phyloP scores from a whole-genome alignment of 208 protist species.

The Trypanosoma caninum region DNA sequence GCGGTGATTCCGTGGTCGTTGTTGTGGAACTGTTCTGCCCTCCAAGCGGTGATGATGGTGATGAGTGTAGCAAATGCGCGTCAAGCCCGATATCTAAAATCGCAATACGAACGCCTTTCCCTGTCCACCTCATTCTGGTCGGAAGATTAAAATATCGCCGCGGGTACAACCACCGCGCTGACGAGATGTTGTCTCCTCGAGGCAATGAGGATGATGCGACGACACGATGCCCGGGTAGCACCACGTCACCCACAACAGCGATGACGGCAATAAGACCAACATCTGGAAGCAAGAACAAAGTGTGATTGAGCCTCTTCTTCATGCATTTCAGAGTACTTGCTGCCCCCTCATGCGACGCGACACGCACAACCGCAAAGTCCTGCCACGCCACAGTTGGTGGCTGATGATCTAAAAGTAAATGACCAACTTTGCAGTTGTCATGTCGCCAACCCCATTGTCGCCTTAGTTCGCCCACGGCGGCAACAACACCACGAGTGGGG shows the following conservation, averaged over 20 bases:
- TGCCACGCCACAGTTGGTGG: constrained; percentile 3
- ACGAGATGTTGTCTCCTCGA: background rate
- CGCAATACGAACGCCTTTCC: constrained; percentile 50
- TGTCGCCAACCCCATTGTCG: background rate
- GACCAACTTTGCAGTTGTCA: background rate
- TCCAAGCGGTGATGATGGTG: background rate
- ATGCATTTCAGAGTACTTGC: background rate
- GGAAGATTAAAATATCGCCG: constrained; percentile 18
- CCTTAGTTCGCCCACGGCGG: background rate
- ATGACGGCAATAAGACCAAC: constrained; percentile 14
- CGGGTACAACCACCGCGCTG: constrained; percentile 9
- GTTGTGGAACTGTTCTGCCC: background rate
- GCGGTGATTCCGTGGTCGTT: background rate
- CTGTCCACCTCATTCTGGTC: constrained; percentile 22
- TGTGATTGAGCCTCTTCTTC: background rate
- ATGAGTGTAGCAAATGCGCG: constrained; percentile 7
- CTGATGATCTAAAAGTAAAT: background rate
- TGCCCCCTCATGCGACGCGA: background rate
- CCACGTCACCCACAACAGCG: constrained; percentile 1
- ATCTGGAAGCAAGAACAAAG: background rate
- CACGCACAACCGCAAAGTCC: constrained; percentile 16
- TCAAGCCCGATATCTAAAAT: constrained; percentile 62
- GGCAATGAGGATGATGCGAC: background rate
- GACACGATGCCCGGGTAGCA: background rate
- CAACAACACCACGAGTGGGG: background rate